Base-by-base conservation (phyloP, 2,329 filamentous ascomycete species). In the Fusarium sp. region DNA sequence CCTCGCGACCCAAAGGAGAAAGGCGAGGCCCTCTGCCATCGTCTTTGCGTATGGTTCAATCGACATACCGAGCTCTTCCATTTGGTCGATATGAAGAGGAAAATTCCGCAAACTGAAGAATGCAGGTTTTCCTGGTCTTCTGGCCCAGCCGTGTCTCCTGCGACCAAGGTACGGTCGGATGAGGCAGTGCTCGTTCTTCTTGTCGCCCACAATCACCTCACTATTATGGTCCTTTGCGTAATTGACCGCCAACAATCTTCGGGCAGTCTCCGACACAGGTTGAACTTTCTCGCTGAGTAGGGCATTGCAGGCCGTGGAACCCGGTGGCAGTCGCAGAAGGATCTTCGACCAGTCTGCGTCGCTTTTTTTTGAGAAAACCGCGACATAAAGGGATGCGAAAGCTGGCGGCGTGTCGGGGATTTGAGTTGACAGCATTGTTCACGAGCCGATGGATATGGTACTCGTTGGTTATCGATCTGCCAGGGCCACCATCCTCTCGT, bases 21-120 rank as follows among this genome's bases (percentile, higher is more conserved):
- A 80, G 0, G 88, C 88, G 0, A 91, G 81, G 0, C 85, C 81
- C 5, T 87, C 82, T 0, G 85, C 89, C 83, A 91, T 88, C 0
- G 80, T 78, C 2, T 63, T 63, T 0, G 86, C 85, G 69, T 88
- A 89, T 2, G 27, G 31, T 11, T 42, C 42, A 4, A 64, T 27
- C 1, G 82, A 70, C 0, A 89, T 77, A 0, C 73, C 77, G 0
- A 90, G 75, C 0, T 82, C 77, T 27, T 86, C 82, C 78, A 90
- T 85, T 65, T 90, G 86, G 63, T 90, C 84, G 0, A 86, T 18
- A 67, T 88, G 83, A 0, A 90, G 80, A 0, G 84, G 85, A 22
- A 84, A 86, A 65, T 91, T 90, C 1, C 85, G 82, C 0, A 90
- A 77, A 20, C 79, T 85, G 69, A 86, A 86, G 60, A 75, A 65